Evolutionary conservation across 768 basidiomycete genomes (phyloP).

Genomic region (Boletus sp.): DNA sequence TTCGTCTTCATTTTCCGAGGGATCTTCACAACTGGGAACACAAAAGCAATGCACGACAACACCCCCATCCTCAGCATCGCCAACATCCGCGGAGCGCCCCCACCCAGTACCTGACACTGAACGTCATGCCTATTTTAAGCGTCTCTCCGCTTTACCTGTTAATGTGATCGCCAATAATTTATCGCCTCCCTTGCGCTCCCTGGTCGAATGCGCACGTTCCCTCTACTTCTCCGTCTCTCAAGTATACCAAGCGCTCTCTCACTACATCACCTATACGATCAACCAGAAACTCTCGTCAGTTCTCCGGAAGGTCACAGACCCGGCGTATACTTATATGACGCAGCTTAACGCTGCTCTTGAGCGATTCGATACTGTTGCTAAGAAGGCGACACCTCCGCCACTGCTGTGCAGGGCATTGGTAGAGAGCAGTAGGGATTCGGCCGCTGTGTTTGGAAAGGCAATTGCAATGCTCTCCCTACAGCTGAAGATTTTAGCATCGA

Average conservation of each 20-base stretch:
- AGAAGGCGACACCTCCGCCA: constrained; percentile 64
- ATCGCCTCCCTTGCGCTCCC: constrained; percentile 60
- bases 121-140: constrained; percentile 89
- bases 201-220: constrained; percentile 88
- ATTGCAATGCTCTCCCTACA: constrained; percentile 78
- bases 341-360: constrained; percentile 86
- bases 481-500: constrained; percentile 66
- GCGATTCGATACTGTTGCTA: constrained; percentile 81
- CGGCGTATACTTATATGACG: constrained; percentile 76
- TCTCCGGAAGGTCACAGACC: constrained; percentile 80
- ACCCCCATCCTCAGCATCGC: constrained; percentile 36
- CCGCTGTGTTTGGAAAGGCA: constrained; percentile 84
- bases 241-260: constrained; percentile 83
- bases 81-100: constrained; percentile 33
- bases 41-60: constrained; percentile 29
- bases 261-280: constrained; percentile 79
- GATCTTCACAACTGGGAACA: constrained; percentile 18
- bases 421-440: constrained; percentile 79
- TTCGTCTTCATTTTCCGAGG: constrained; percentile 38
- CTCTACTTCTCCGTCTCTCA: constrained; percentile 91
- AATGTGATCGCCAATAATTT: constrained; percentile 61
- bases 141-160: constrained; percentile 74
- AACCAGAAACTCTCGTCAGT: constrained; percentile 80
- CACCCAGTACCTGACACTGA: constrained; percentile 62
- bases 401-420: constrained; percentile 72